Percentiles rank a stretch among this genome's conserved stretches.
Conservation (phyloP, 2,329 filamentous ascomycete species). For the Calonectria ilicicola region DNA sequence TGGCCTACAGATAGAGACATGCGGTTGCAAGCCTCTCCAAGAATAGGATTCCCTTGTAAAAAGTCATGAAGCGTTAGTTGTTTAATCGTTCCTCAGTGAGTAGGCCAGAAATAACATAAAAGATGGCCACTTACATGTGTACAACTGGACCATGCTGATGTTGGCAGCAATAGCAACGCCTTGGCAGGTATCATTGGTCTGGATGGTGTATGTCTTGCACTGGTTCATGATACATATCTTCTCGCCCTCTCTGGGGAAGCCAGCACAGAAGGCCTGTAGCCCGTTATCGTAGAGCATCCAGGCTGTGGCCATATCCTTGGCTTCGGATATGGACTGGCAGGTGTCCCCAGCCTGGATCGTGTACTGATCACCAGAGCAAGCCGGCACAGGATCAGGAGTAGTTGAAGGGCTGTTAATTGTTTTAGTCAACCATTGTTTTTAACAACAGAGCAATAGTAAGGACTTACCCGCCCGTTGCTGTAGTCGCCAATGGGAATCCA, state of each 20-base stretch:
- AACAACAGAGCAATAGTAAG: background rate
- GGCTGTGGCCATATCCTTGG: background rate
- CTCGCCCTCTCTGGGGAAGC: background rate
- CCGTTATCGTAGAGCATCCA: background rate
- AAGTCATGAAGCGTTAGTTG: background rate
- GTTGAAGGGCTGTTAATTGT: background rate
- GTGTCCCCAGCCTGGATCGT: background rate
- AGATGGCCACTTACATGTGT: background rate
- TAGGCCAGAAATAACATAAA: background rate
- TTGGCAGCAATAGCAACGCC: background rate
- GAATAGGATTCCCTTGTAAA: background rate
- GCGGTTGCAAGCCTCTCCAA: background rate
- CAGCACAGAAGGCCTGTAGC: background rate
- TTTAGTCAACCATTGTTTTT: background rate
- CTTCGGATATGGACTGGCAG: background rate
- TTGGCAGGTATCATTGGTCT: background rate
- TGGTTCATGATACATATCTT: background rate
- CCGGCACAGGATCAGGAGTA: background rate
- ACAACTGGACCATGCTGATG: background rate
- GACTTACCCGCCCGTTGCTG: background rate
- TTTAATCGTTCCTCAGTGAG: background rate
- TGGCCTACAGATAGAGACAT: background rate
- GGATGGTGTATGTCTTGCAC: background rate
- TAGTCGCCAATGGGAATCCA: background rate
- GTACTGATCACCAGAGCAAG: background rate